Evolutionary conservation across 2,329 filamentous ascomycete genomes (phyloP).

Genomic region (Phaeosphaeriaceae sp.): DNA sequence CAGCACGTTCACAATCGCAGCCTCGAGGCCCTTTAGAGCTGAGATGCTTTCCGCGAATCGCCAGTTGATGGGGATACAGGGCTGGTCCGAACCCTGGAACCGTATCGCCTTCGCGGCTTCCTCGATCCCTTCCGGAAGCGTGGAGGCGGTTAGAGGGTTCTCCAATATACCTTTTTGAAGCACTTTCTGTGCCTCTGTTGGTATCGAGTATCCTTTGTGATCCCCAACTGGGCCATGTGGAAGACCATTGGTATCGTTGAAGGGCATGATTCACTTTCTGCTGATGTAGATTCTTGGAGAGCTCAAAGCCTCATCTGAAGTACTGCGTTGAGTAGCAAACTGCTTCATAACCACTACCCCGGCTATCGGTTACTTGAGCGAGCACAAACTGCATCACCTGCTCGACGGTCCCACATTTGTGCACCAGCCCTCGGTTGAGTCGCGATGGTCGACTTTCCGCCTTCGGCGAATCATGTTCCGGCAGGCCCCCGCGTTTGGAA

Average conservation of each 20-base stretch:
- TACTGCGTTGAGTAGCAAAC: background rate
- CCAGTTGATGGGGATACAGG: constrained; percentile 63
- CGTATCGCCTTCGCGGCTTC: constrained; percentile 46
- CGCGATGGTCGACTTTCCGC: constrained; percentile 19
- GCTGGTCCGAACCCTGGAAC: constrained; percentile 54
- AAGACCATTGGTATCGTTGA: background rate
- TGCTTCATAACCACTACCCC: background rate
- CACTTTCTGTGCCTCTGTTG: constrained; percentile 30
- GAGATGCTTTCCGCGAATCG: constrained; percentile 62
- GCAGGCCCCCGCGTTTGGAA: background rate
- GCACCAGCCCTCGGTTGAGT: constrained; percentile 30
- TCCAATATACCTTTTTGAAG: constrained; percentile 51
- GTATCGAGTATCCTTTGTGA: constrained; percentile 33
- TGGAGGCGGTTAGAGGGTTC: constrained; percentile 50
- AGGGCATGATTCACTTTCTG: background rate
- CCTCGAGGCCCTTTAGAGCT: constrained; percentile 58
- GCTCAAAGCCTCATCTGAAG: no score
- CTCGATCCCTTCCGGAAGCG: constrained; percentile 46
- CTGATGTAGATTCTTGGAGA: no score
- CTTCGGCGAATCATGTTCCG: background rate
- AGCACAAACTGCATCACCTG: background rate
- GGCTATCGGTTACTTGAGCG: background rate
- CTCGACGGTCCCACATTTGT: background rate
- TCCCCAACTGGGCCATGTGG: constrained; percentile 15
- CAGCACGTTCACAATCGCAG: constrained; percentile 54